Conservation (phyloP, 2,329 filamentous ascomycete species). For the Pseudogymnoascus sp. region DNA sequence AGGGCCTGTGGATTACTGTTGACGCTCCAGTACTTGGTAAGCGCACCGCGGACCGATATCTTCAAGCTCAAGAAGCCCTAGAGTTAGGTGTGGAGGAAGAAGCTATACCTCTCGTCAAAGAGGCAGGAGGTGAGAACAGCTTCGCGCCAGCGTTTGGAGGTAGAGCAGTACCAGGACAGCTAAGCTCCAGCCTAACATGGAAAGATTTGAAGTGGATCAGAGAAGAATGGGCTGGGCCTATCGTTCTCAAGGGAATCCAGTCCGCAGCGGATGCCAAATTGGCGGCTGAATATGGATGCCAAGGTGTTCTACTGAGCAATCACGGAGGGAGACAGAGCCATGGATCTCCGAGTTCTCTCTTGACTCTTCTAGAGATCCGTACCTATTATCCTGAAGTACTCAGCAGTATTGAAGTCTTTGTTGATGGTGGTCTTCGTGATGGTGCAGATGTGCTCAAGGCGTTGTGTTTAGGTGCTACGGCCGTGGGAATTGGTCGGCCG, state of each 20-base stretch:
- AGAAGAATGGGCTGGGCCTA: conserved; percentile 31
- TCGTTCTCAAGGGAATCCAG: conserved; percentile 23
- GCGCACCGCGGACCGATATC: conserved; percentile 35
- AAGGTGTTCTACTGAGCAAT: conserved; percentile 50
- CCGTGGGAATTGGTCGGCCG: conserved; percentile 13
- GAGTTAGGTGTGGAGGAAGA: conserved; percentile 28
- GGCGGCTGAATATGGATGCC: conserved; percentile 42
- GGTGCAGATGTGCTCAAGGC: conserved; percentile 8
- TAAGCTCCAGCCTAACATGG: conserved; percentile 40
- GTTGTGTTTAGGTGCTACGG: neutral
- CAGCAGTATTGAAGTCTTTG: conserved; percentile 13
- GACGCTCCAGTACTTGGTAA: conserved; percentile 48
- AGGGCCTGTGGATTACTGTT: conserved; percentile 47
- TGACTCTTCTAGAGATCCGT: conserved; percentile 12
- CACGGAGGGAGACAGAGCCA: conserved; percentile 45
- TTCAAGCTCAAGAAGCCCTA: conserved; percentile 30
- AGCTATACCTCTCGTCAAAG: conserved; percentile 41
- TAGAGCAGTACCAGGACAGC: neutral
- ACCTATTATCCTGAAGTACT: conserved; percentile 14
- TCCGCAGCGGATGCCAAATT: conserved; percentile 32
- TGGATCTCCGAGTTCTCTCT: neutral
- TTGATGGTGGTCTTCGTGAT: conserved; percentile 15
- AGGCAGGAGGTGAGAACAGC: conserved; percentile 45
- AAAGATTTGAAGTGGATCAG: conserved; percentile 47
- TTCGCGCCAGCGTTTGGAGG: conserved; percentile 40